Percentiles rank a stretch among this genome's conserved stretches.
phyloP scores from a whole-genome alignment of 495 filamentous ascomycete genomes.

The Evansstolkia leycettana region DNA sequence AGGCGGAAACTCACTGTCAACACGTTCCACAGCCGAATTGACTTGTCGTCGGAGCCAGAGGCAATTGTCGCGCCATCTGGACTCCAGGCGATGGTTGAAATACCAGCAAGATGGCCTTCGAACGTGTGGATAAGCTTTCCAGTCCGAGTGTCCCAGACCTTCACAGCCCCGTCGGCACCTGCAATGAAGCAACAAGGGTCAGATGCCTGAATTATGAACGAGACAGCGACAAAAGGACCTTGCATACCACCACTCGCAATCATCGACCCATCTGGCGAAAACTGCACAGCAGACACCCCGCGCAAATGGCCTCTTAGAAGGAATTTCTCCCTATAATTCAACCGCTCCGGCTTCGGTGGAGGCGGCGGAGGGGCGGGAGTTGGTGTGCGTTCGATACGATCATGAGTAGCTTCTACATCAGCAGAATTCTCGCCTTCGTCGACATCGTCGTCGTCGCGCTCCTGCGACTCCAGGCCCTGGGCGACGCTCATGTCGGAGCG shows the following conservation, averaged over 20 bases:
- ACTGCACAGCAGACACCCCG: conserved; percentile 74
- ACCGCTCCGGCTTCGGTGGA: conserved; percentile 28
- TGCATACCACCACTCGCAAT: conserved; percentile 73
- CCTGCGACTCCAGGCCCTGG: conserved; percentile 7
- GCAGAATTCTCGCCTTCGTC: conserved; percentile 1
- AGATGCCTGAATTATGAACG: neutral
- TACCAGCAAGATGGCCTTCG: conserved; percentile 86
- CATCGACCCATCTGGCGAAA: conserved; percentile 80
- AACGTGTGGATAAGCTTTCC: conserved; percentile 74
- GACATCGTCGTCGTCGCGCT: conserved; percentile 3
- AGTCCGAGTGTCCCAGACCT: conserved; percentile 75
- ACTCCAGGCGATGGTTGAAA: conserved; percentile 82
- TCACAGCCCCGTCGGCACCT: conserved; percentile 79
- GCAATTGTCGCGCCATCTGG: conserved; percentile 79
- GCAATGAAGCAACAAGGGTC: neutral
- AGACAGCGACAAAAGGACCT: neutral
- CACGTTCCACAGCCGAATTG: conserved; percentile 85
- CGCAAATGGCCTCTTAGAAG: conserved; percentile 62
- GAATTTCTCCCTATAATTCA: conserved; percentile 51
- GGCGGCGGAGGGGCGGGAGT: conserved; percentile 24
- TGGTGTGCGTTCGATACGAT: conserved; percentile 7
- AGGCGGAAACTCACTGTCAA: conserved; percentile 51
- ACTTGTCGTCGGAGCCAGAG: conserved; percentile 90
- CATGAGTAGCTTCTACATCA: conserved; percentile 2
- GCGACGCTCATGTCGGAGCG: no score